These are phyloP conservation scores for Psilocybe cubensis DNA, from an alignment of 768 basidiomycete species.

Conservation along the genomic window DNA sequence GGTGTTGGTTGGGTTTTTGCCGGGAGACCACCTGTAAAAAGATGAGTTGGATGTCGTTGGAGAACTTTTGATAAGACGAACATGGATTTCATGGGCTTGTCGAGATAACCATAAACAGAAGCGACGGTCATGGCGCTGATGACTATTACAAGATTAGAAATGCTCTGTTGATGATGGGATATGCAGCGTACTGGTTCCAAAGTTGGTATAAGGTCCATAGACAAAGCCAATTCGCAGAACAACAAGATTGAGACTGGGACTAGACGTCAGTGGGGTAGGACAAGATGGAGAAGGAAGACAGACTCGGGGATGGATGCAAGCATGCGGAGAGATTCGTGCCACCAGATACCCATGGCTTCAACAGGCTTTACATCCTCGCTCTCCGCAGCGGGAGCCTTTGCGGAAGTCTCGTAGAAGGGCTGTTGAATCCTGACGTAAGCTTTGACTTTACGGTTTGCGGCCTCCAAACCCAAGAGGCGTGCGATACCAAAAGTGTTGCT, in stretches of 20 bases:
- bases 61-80: conserved; percentile 36
- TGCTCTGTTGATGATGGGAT: background rate
- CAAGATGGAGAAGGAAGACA: conserved; percentile 21
- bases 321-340: conserved; percentile 83
- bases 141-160: conserved; percentile 42
- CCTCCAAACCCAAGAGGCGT: conserved; percentile 71
- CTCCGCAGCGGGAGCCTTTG: conserved; percentile 69
- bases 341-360: conserved; percentile 79
- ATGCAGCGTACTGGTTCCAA: conserved; percentile 60
- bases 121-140: conserved; percentile 74
- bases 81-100: conserved; percentile 87
- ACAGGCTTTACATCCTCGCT: conserved; percentile 75
- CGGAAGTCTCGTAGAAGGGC: conserved; percentile 77
- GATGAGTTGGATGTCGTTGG: conserved; percentile 15
- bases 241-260: conserved; percentile 73
- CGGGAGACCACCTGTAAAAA: conserved; percentile 71
- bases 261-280: conserved; percentile 9
- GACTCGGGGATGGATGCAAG: conserved; percentile 77
- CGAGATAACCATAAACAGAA: conserved; percentile 79
- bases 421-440: conserved; percentile 80
- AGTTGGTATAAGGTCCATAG: conserved; percentile 83
- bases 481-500: conserved; percentile 73
- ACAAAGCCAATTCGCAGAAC: conserved; percentile 74
- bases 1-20: conserved; percentile 74
- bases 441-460: conserved; percentile 77